These are phyloP conservation scores for Trichosporon asahii DNA, from an alignment of 1,284 basidiomycete genomes.

Conservation along the genomic window DNA sequence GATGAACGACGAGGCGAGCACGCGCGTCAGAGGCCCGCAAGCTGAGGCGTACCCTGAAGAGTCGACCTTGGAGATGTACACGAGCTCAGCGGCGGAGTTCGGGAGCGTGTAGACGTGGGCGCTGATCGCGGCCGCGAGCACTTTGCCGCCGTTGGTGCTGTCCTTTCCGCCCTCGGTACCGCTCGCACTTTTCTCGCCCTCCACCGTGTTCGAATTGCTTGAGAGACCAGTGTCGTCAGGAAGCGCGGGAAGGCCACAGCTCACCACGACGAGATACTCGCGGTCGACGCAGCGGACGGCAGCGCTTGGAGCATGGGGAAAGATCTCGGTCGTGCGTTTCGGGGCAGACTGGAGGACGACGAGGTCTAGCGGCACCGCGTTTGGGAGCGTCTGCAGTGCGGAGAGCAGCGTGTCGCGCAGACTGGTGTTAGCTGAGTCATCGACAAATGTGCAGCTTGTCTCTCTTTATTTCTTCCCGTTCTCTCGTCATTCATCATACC, in stretches of 20 bases:
- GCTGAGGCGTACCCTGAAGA: constrained; percentile 68
- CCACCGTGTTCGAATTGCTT: constrained; percentile 19
- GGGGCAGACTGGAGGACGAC: constrained; percentile 71
- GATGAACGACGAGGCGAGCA: constrained; percentile 67
- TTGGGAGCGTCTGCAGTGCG: constrained; percentile 55
- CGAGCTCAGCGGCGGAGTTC: constrained; percentile 57
- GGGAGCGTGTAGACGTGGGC: constrained; percentile 67
- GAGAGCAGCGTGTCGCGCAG: constrained; percentile 66
- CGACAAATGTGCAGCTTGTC: background rate
- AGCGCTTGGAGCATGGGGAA: constrained; percentile 62
- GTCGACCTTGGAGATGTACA: constrained; percentile 94
- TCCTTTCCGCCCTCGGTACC: background rate
- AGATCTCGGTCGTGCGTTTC: constrained; percentile 63
- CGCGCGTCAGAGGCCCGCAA: constrained; percentile 62
- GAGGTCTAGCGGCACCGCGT: constrained; percentile 63
- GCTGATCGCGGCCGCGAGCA: constrained; percentile 73
- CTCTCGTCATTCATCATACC: background rate
- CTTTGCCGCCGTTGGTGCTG: constrained; percentile 18
- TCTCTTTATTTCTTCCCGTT: background rate
- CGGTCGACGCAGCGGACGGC: constrained; percentile 53
- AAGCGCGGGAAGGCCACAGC: constrained; percentile 55
- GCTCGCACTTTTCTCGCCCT: background rate
- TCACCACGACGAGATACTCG: constrained; percentile 65
- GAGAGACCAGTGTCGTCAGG: background rate
- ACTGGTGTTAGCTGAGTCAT: constrained; percentile 18